A percentile compares a stretch with the other conserved stretches of the same genome.
These are phyloP conservation scores for Apiotrichum porosum DNA, from an alignment of 1,284 basidiomycete species.

Conservation along the genomic window DNA sequence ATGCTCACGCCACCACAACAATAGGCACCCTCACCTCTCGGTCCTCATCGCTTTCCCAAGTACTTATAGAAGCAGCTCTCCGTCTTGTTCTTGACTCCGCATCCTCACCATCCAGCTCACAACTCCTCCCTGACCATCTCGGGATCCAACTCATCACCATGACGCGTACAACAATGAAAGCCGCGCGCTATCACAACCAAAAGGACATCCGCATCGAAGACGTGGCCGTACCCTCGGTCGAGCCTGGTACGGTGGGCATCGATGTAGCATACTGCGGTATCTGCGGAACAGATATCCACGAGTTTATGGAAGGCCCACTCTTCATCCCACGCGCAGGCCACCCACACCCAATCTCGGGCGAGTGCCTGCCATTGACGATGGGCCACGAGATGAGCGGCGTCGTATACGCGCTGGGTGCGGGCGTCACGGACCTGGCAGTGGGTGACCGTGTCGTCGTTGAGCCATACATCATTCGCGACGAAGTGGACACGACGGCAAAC, in stretches of 20 bases:
- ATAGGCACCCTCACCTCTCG: too few species aligned
- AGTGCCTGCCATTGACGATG: slow-evolving; percentile 33
- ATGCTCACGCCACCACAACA: too few species aligned
- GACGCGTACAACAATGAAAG: slow-evolving; percentile 11
- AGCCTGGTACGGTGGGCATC: slow-evolving; percentile 14
- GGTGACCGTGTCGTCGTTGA: slow-evolving; percentile 48
- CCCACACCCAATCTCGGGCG: slow-evolving; percentile 8
- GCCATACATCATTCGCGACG: slow-evolving; percentile 22
- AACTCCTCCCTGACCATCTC: too few species aligned
- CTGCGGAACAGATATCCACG: slow-evolving; percentile 4
- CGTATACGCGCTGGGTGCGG: slow-evolving; percentile 28
- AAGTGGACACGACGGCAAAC: slow-evolving; percentile 5
- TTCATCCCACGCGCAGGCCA: slow-evolving; percentile 5
- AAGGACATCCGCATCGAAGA: slow-evolving; percentile 15
- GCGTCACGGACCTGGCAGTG: slow-evolving; percentile 29
- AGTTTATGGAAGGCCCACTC: slow-evolving; percentile 15
- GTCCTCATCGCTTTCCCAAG: too few species aligned
- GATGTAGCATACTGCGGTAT: slow-evolving; percentile 16
- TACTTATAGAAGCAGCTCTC: too few species aligned
- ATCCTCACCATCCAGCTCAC: too few species aligned
- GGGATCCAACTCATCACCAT: too few species aligned
- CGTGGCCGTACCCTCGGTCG: slow-evolving; percentile 6
- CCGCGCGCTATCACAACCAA: slow-evolving; percentile 14
- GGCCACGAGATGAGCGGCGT: slow-evolving; percentile 46
- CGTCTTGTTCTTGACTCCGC: too few species aligned